phyloP scores from a whole-genome alignment of 345 rosid genomes.

The Lumnitzera racemosa region DNA sequence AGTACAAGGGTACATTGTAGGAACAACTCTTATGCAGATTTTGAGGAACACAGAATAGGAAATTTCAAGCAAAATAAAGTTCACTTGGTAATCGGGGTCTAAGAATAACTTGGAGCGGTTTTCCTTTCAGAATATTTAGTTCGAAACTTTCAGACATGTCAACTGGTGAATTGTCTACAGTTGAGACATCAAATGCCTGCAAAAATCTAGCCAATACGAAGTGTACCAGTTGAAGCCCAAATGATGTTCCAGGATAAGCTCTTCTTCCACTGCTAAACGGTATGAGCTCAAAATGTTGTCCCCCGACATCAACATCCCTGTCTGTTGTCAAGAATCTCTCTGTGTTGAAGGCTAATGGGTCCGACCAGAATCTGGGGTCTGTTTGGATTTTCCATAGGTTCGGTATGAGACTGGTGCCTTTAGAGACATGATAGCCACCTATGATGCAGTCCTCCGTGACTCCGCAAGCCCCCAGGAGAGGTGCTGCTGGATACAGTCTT shows the following conservation, averaged over 20 bases:
- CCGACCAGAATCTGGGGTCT: slow-evolving; percentile 16
- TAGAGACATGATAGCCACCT: slow-evolving; percentile 14
- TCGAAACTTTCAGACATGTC: too few species aligned
- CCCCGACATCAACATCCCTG: slow-evolving; percentile 12
- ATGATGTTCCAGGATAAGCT: slow-evolving; percentile 13
- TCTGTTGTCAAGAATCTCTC: slow-evolving; percentile 18
- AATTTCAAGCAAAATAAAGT: too few species aligned
- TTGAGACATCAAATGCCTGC: slow-evolving; percentile 10
- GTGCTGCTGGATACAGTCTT: slow-evolving; percentile 13
- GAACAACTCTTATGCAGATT: too few species aligned
- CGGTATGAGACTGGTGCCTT: slow-evolving; percentile 13
- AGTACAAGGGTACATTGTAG: too few species aligned
- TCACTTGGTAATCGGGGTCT: too few species aligned
- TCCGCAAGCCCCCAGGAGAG: neutral
- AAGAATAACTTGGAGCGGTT: too few species aligned
- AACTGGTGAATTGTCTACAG: too few species aligned
- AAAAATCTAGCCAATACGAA: slow-evolving; percentile 16
- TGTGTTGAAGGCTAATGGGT: slow-evolving; percentile 16
- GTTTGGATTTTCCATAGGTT: slow-evolving; percentile 22
- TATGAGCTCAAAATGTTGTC: slow-evolving; percentile 15
- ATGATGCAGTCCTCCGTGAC: slow-evolving; percentile 17
- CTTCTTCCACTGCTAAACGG: slow-evolving; percentile 27
- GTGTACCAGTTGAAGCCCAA: slow-evolving; percentile 16
- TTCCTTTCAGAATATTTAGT: too few species aligned
- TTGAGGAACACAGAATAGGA: too few species aligned